phyloP scores from a whole-genome alignment of 106 monocot genomes.

The Platanthera guangdongensis region DNA sequence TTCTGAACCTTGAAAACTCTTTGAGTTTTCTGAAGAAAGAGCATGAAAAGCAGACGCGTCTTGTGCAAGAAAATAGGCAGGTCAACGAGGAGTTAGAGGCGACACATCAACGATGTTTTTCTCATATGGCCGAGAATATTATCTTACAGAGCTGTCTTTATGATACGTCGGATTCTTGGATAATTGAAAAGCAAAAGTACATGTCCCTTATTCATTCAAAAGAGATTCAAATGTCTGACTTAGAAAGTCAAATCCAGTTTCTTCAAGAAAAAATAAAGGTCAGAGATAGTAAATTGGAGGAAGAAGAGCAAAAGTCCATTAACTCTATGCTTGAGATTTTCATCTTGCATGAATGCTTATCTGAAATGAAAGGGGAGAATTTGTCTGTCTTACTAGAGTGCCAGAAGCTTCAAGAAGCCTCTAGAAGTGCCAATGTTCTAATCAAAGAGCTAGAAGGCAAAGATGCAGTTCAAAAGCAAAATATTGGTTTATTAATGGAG shows the following conservation, averaged over 20 bases:
- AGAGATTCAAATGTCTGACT: constrained; percentile 13
- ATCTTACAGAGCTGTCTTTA: constrained; percentile 16
- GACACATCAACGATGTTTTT: constrained; percentile 3
- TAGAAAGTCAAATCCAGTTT: constrained; percentile 17
- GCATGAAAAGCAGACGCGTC: constrained; percentile 29
- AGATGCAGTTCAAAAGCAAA: constrained; percentile 11
- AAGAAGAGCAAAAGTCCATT: constrained; percentile 16
- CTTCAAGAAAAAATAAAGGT: constrained; percentile 17
- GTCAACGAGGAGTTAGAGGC: constrained; percentile 4
- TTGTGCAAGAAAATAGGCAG: too few species aligned
- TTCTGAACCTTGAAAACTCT: constrained; percentile 33
- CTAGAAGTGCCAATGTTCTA: neutral
- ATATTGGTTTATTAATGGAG: constrained; percentile 3
- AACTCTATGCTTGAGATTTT: constrained; percentile 12
- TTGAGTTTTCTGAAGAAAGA: constrained; percentile 37
- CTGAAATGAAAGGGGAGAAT: constrained; percentile 13
- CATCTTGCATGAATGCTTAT: constrained; percentile 16
- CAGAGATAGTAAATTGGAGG: neutral
- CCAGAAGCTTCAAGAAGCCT: constrained; percentile 3
- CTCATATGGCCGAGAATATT: constrained; percentile 5
- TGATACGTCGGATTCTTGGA: constrained; percentile 16
- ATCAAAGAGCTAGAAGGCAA: constrained; percentile 7
- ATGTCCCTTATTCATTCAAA: constrained; percentile 8
- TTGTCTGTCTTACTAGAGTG: constrained; percentile 10
- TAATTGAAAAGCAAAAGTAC: constrained; percentile 27